A percentile compares a stretch with the other conserved stretches of the same genome.
phyloP scores from a whole-genome alignment of 768 basidiomycete genomes.

The Mrakia frigida region DNA sequence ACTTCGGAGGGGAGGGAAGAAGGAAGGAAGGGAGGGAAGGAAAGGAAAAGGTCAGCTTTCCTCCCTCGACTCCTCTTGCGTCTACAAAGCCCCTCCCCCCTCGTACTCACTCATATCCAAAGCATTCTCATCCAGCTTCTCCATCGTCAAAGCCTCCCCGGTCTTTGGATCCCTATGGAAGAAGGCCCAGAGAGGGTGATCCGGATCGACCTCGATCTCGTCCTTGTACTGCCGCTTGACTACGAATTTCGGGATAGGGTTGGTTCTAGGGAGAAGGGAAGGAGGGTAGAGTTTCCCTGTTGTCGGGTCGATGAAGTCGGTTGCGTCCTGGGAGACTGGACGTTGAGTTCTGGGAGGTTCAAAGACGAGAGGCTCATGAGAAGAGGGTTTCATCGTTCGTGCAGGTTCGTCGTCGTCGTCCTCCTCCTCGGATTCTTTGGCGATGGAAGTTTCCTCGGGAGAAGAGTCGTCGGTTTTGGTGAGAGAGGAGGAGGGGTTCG shows the following conservation, averaged over 20 bases:
- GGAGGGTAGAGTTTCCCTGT: background rate
- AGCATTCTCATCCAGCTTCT: conserved; percentile 16
- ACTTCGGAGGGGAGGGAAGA: no score
- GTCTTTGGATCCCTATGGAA: conserved; percentile 57
- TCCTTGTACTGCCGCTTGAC: conserved; percentile 12
- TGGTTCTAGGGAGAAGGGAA: background rate
- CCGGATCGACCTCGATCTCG: conserved; percentile 50
- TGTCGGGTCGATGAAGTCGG: conserved; percentile 14
- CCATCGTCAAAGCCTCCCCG: conserved; percentile 1
- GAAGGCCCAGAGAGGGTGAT: conserved; percentile 73
- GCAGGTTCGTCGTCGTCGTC: background rate
- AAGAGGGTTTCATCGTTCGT: background rate
- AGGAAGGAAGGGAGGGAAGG: background rate
- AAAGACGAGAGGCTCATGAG: background rate
- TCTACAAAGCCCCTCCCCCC: background rate
- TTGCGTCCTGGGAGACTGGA: background rate
- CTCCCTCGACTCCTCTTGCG: no score
- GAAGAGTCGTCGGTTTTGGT: background rate
- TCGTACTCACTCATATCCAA: background rate
- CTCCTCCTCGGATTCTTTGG: background rate
- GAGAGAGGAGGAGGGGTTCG: background rate
- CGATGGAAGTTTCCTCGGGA: background rate
- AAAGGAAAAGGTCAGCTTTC: background rate
- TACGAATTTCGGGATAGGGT: background rate
- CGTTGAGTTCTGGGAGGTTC: background rate